phyloP scores from a whole-genome alignment of 106 monocot genomes.

The Narthecium ossifragum region DNA sequence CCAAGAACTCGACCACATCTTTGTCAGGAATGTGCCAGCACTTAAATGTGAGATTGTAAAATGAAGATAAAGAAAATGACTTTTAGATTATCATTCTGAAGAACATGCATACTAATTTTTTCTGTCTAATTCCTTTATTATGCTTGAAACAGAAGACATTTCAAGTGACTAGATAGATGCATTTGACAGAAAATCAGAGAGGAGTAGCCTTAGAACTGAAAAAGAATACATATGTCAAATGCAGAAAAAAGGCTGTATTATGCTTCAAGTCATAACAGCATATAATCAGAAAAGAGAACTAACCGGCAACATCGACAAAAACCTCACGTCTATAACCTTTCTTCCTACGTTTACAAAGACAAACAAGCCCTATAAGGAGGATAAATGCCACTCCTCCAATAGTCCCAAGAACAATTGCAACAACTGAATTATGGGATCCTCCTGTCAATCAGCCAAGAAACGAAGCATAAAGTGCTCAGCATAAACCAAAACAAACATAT shows the following conservation, averaged over 20 bases:
- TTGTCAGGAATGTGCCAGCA: no score
- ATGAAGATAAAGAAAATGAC: no score
- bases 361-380: background rate
- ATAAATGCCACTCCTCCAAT: constrained; percentile 8
- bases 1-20: no score
- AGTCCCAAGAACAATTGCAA: constrained; percentile 1
- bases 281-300: constrained; percentile 5
- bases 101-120: no score
- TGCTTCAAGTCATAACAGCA: no score
- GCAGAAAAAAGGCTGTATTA: no score
- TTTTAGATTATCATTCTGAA: no score
- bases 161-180: no score
- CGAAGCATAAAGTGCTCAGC: background rate
- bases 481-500: background rate
- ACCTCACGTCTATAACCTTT: constrained; percentile 2
- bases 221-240: background rate
- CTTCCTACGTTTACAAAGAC: constrained; percentile 1
- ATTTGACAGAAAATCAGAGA: background rate
- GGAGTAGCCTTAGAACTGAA: background rate
- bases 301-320: constrained; percentile 17
- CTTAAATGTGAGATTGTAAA: no score
- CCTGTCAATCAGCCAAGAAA: background rate
- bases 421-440: constrained; percentile 7
- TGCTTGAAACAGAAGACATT: no score
- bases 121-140: no score